phyloP scores from a whole-genome alignment of 768 basidiomycete species.

The Termitomyces sp. region DNA sequence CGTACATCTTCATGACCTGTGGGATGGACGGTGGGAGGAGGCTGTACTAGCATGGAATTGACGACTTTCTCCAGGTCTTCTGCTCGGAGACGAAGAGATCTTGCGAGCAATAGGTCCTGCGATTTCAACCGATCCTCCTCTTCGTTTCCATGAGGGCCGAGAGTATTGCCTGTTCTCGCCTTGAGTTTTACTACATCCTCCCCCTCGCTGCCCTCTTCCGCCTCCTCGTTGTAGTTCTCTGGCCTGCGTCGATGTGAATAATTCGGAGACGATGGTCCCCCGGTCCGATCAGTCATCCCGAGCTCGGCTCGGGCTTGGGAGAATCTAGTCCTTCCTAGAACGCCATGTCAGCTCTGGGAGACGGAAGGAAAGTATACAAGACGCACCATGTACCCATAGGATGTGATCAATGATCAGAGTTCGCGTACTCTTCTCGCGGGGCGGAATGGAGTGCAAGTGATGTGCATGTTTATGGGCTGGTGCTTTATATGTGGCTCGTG shows the following conservation, averaged over 20 bases:
- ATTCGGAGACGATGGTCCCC: slow-evolving; percentile 55
- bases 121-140: slow-evolving; percentile 50
- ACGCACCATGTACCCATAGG: slow-evolving; percentile 70
- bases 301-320: slow-evolving; percentile 82
- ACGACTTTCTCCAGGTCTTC: slow-evolving; percentile 82
- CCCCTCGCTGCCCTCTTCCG: slow-evolving; percentile 59
- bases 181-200: slow-evolving; percentile 50
- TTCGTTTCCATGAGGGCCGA: slow-evolving; percentile 44
- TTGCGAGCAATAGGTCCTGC: slow-evolving; percentile 61
- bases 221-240: slow-evolving; percentile 74
- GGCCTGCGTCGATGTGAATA: slow-evolving; percentile 62
- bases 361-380: not conserved
- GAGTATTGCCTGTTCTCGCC: slow-evolving; percentile 40
- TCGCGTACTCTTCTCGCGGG: slow-evolving; percentile 82
- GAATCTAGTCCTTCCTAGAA: slow-evolving; percentile 61
- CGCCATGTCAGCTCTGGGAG: not conserved
- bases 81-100: slow-evolving; percentile 61
- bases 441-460: slow-evolving; percentile 82
- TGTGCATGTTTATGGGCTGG: slow-evolving; percentile 88
- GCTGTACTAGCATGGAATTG: slow-evolving; percentile 74
- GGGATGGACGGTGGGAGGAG: slow-evolving; percentile 62
- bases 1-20: slow-evolving; percentile 47
- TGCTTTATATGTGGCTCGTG: slow-evolving; percentile 44
- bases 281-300: slow-evolving; percentile 79
- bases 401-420: slow-evolving; percentile 86